A percentile compares a stretch with the other conserved stretches of the same genome.
Evolutionary conservation across 306 rosid genomes (phyloP).

Genomic region (Datisca glomerata): DNA sequence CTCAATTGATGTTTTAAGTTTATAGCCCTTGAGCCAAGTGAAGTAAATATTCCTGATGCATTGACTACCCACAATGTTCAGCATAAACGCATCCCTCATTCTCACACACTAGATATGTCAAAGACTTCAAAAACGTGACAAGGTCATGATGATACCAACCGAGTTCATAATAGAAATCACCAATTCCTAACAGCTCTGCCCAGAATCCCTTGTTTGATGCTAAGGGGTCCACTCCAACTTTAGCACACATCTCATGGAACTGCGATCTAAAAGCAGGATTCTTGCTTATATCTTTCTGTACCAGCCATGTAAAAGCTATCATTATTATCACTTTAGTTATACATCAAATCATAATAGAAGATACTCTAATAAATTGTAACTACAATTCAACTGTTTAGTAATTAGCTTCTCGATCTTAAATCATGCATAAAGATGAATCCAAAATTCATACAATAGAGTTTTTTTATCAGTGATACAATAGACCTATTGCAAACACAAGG

Average conservation of each 20-base stretch:
- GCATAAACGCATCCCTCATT: too few relatives aligned
- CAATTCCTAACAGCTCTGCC: slow-evolving; percentile 95
- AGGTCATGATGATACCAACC: slow-evolving; percentile 44
- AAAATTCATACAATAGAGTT: too few relatives aligned
- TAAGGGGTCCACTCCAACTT: slow-evolving; percentile 95
- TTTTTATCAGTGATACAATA: too few relatives aligned
- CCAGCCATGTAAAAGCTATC: neutral
- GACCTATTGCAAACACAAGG: too few relatives aligned
- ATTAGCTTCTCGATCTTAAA: too few relatives aligned
- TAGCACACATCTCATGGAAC: slow-evolving; percentile 93
- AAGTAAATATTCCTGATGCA: neutral
- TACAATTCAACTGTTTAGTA: slow-evolving; percentile 4
- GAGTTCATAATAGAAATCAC: slow-evolving; percentile 91
- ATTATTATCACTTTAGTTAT: neutral
- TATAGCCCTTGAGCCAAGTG: too few relatives aligned
- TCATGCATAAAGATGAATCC: too few relatives aligned
- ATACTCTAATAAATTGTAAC: neutral
- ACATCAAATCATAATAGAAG: neutral
- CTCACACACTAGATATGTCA: neutral
- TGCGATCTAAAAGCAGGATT: slow-evolving; percentile 96
- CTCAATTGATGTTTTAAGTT: too few relatives aligned
- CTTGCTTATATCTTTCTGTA: slow-evolving; percentile 89
- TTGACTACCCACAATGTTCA: too few relatives aligned
- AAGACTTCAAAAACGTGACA: slow-evolving; percentile 3
- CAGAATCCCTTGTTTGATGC: slow-evolving; percentile 96